Evolutionary conservation across 2,329 filamentous ascomycete species (phyloP).

Genomic region (Cercospora sp.): DNA sequence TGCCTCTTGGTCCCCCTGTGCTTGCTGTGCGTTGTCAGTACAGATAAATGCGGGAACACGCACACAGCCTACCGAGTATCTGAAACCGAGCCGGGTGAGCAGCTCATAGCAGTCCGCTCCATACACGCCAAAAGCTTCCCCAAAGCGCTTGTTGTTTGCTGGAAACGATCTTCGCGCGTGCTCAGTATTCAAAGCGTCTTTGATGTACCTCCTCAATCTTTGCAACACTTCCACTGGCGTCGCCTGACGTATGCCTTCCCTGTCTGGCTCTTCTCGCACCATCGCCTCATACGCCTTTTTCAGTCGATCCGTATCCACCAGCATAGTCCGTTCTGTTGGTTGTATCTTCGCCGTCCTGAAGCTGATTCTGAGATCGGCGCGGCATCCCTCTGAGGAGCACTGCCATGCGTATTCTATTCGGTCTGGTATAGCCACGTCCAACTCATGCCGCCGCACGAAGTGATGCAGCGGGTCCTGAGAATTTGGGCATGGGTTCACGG

Average conservation of each 20-base stretch:
- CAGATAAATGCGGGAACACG: background rate
- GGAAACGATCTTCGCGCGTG: slow-evolving; percentile 58
- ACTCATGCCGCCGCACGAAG: slow-evolving; percentile 41
- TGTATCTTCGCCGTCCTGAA: slow-evolving; percentile 56
- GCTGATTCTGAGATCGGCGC: slow-evolving; percentile 54
- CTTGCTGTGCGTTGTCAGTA: slow-evolving; percentile 7
- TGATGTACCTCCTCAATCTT: slow-evolving; percentile 61
- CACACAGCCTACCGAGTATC: slow-evolving; percentile 33
- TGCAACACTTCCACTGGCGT: slow-evolving; percentile 57
- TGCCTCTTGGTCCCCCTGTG: slow-evolving; percentile 16
- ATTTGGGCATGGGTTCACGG: slow-evolving; percentile 50
- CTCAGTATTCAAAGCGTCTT: slow-evolving; percentile 56
- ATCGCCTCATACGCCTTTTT: slow-evolving; percentile 56
- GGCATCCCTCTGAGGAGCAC: slow-evolving; percentile 62
- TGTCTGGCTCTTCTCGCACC: slow-evolving; percentile 53
- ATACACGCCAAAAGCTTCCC: slow-evolving; percentile 58
- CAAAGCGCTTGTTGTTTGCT: slow-evolving; percentile 63
- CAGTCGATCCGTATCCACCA: slow-evolving; percentile 58
- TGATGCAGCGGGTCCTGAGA: slow-evolving; percentile 62
- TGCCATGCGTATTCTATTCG: slow-evolving; percentile 52
- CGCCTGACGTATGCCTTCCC: slow-evolving; percentile 55
- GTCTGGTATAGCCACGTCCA: slow-evolving; percentile 19
- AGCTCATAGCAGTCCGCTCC: slow-evolving; percentile 59
- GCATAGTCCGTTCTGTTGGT: slow-evolving; percentile 49
- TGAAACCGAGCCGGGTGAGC: slow-evolving; percentile 61